A percentile compares a stretch with the other conserved stretches of the same genome.
These are phyloP conservation scores for Ophiocordyceps robertsii DNA, from an alignment of 2,329 filamentous ascomycete species.

Conservation along the genomic window DNA sequence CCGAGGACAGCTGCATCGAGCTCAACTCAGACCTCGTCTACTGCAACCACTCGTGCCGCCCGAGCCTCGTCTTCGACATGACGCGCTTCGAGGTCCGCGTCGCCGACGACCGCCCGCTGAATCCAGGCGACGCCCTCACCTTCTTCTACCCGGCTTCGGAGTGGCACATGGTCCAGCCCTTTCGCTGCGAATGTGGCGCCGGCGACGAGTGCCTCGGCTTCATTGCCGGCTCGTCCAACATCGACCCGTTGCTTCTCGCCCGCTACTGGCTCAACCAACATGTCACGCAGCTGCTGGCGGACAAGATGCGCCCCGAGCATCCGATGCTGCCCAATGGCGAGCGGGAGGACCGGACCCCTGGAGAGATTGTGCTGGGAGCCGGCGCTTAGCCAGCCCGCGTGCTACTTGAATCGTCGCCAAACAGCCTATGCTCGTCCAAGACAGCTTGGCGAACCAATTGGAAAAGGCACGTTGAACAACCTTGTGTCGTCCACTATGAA, in stretches of 20 bases:
- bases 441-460: no score
- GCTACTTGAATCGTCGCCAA: no score
- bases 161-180: conserved; percentile 1
- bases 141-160: conserved; percentile 1
- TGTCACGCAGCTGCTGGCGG: neutral
- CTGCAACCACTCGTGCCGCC: conserved; percentile 2
- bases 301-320: neutral
- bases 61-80: conserved; percentile 2
- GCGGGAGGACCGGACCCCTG: conserved; percentile 5
- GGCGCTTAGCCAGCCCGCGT: no score
- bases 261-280: neutral
- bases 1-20: neutral
- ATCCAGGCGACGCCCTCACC: neutral
- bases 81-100: neutral
- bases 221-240: neutral
- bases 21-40: conserved; percentile 2
- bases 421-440: no score
- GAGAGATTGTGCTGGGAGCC: conserved; percentile 16
- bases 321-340: neutral
- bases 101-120: neutral
- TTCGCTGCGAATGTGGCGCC: conserved; percentile 1
- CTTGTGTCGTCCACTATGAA: no score
- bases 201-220: neutral
- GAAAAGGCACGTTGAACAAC: no score
- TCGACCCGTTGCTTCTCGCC: neutral